phyloP scores from a whole-genome alignment of 192 early-diverging fungal genomes.

The Backusella australiensis region DNA sequence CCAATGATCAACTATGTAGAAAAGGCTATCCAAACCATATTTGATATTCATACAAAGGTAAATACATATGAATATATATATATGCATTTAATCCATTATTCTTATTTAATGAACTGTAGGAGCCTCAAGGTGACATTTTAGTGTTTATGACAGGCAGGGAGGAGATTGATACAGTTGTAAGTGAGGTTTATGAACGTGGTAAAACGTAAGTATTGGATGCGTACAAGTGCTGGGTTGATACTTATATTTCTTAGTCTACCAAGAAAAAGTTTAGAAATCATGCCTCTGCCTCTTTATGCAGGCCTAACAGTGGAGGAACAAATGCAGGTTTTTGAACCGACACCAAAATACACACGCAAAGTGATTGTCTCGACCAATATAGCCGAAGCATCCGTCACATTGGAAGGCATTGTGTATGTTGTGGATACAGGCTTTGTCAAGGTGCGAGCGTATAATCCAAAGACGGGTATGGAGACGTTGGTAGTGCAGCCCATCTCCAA shows the following conservation, averaged over 20 bases:
- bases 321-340: slow-evolving; percentile 60
- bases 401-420: slow-evolving; percentile 75
- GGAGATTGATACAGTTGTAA: slow-evolving; percentile 69
- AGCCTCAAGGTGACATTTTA: slow-evolving; percentile 64
- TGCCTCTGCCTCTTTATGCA: slow-evolving; percentile 67
- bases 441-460: slow-evolving; percentile 84
- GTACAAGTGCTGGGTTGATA: not conserved
- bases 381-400: slow-evolving; percentile 81
- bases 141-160: slow-evolving; percentile 74
- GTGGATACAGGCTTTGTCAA: slow-evolving; percentile 83
- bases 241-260: slow-evolving; percentile 29
- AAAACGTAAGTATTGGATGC: slow-evolving; percentile 39
- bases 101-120: slow-evolving; percentile 18
- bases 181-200: slow-evolving; percentile 54
- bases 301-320: slow-evolving; percentile 69
- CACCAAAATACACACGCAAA: slow-evolving; percentile 61
- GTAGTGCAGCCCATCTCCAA: slow-evolving; percentile 88
- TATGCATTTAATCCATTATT: not conserved
- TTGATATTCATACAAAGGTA: slow-evolving; percentile 68
- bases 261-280: slow-evolving; percentile 36
- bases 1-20: slow-evolving; percentile 68
- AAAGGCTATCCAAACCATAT: slow-evolving; percentile 63
- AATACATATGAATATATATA: not conserved
- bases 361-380: slow-evolving; percentile 89
- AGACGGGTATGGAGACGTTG: slow-evolving; percentile 89